Evolutionary conservation across 192 early-diverging fungal genomes (phyloP).

Genomic region (Entomortierella parvispora): DNA sequence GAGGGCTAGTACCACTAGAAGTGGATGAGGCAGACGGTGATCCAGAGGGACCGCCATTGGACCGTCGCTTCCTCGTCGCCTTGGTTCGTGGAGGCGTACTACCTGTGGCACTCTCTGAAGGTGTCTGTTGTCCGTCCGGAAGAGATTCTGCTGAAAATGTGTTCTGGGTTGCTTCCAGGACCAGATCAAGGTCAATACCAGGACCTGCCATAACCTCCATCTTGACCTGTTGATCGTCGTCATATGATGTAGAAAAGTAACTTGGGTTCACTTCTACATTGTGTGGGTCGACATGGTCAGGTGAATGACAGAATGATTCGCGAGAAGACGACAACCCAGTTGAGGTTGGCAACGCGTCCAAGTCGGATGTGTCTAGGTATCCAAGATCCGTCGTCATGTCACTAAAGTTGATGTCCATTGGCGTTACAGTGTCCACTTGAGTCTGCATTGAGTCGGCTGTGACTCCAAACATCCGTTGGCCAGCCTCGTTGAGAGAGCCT

Average conservation of each 20-base stretch:
- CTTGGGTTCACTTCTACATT: conserved; percentile 48
- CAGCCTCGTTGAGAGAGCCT: conserved; percentile 28
- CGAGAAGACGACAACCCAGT: not conserved
- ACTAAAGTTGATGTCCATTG: conserved; percentile 48
- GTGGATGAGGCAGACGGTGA: conserved; percentile 20
- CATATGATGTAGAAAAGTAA: conserved; percentile 30
- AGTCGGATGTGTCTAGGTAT: conserved; percentile 32
- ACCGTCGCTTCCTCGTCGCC: conserved; percentile 40
- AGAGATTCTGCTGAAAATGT: conserved; percentile 16
- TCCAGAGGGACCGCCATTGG: conserved; percentile 29
- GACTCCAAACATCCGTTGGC: conserved; percentile 48
- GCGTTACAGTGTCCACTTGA: conserved; percentile 36
- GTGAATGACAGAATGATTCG: conserved; percentile 38
- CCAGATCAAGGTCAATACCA: conserved; percentile 22
- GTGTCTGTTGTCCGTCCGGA: conserved; percentile 3
- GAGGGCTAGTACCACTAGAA: conserved; percentile 29
- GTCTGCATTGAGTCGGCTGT: conserved; percentile 44
- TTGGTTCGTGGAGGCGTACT: conserved; percentile 7
- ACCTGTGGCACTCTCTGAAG: conserved; percentile 10
- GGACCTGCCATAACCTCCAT: conserved; percentile 36
- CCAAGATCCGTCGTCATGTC: conserved; percentile 23
- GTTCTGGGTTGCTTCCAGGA: not conserved
- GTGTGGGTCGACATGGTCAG: conserved; percentile 48
- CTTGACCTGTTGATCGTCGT: conserved; percentile 39
- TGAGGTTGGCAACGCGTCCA: conserved; percentile 1